Conservation (phyloP, 1,284 basidiomycete genomes). For the Cutaneotrichosporon sp. region DNA sequence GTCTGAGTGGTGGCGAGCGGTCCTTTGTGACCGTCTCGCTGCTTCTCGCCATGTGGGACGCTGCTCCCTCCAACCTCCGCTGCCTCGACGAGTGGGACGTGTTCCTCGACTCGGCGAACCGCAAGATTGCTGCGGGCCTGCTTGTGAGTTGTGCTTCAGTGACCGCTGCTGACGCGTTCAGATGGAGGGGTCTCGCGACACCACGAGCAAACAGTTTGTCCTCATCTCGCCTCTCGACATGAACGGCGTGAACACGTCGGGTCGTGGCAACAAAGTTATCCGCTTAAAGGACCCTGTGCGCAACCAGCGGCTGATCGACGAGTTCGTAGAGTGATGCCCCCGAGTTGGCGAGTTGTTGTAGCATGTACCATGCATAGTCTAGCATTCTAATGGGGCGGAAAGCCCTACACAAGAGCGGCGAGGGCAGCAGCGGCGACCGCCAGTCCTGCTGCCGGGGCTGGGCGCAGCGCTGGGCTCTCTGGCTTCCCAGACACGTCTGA, state of each 20-base stretch:
- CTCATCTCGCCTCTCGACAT: conserved; percentile 74
- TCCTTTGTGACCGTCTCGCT: conserved; percentile 96
- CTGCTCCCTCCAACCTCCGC: conserved; percentile 87
- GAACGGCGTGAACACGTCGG: conserved; percentile 38
- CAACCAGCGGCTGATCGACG: conserved; percentile 27
- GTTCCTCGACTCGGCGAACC: conserved; percentile 93
- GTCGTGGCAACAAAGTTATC: conserved; percentile 39
- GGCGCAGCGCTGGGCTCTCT: neutral
- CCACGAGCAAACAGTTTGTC: conserved; percentile 84
- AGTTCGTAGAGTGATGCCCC: conserved; percentile 1
- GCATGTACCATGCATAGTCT: conserved; percentile 1
- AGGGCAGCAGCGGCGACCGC: neutral
- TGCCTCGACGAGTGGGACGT: conserved; percentile 92
- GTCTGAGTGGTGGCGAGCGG: conserved; percentile 87
- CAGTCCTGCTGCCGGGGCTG: neutral
- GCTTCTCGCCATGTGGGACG: conserved; percentile 90
- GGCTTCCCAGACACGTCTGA: neutral
- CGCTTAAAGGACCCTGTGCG: conserved; percentile 46
- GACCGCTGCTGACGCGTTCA: conserved; percentile 46
- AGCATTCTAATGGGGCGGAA: neutral
- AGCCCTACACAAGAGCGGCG: neutral
- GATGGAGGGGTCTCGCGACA: conserved; percentile 82
- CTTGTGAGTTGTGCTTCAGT: conserved; percentile 63
- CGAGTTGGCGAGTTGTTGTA: neutral
- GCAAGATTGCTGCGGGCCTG: conserved; percentile 87